Evolutionary conservation across 768 basidiomycete genomes (phyloP).

Genomic region (Boletus patriciae): DNA sequence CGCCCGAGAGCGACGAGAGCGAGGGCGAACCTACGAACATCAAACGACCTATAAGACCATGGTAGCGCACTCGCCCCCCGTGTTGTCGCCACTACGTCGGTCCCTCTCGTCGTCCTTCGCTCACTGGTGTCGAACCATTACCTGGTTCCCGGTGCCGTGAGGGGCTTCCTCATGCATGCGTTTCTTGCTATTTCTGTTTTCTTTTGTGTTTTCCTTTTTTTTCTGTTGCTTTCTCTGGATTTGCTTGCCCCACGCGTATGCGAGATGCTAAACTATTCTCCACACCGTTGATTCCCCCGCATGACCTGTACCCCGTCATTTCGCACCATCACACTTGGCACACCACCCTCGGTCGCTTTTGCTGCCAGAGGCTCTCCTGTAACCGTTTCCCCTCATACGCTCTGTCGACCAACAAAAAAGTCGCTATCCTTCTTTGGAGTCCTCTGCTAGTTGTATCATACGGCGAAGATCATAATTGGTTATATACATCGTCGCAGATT

Average conservation of each 20-base stretch:
- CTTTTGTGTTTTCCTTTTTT: background rate
- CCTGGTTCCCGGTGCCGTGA: background rate
- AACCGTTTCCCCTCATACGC: constrained; percentile 1
- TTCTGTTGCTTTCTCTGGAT: constrained; percentile 11
- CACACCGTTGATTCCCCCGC: constrained; percentile 18
- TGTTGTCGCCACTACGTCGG: background rate
- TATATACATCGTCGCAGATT: background rate
- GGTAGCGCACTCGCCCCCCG: constrained; percentile 32
- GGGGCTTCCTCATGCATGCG: background rate
- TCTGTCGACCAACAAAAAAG: constrained; percentile 6
- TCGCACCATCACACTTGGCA: constrained; percentile 10
- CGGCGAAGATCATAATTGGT: constrained; percentile 19
- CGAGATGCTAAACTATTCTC: constrained; percentile 18
- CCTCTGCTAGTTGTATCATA: constrained; percentile 23
- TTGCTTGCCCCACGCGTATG: background rate
- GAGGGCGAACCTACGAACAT: constrained; percentile 35
- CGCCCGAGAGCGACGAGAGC: constrained; percentile 35
- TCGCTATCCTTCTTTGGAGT: background rate
- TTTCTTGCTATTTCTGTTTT: background rate
- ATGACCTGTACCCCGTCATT: constrained; percentile 15
- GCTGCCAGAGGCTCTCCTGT: constrained; percentile 5
- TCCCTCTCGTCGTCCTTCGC: background rate
- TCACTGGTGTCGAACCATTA: background rate
- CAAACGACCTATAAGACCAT: constrained; percentile 45
- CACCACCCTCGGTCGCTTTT: background rate